phyloP scores from a whole-genome alignment of 345 rosid genomes.

The Eucalyptus urophylla region DNA sequence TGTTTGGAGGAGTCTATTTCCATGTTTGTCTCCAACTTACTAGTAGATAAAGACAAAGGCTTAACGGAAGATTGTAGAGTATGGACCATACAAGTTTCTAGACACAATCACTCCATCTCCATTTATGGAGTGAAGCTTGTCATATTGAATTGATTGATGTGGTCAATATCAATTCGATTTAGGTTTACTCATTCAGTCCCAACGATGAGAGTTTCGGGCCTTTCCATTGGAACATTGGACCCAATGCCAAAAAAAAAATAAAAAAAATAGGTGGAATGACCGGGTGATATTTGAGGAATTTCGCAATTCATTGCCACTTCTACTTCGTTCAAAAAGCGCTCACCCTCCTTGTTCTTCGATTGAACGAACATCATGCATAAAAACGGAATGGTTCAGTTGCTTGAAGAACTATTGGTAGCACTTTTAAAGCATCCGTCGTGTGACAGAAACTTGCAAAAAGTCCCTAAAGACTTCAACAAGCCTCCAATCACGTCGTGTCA shows the following conservation, averaged over 20 bases:
- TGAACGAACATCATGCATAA: neutral
- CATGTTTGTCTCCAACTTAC: neutral
- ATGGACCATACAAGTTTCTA: neutral
- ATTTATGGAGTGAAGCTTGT: neutral
- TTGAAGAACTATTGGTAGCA: neutral
- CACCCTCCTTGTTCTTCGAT: neutral
- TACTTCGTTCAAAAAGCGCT: neutral
- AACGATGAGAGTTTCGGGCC: neutral
- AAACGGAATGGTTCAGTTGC: neutral
- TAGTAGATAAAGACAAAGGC: neutral
- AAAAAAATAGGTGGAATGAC: neutral
- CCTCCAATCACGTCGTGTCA: neutral
- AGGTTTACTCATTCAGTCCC: neutral
- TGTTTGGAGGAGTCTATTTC: neutral
- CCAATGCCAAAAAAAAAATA: neutral
- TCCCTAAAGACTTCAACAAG: neutral
- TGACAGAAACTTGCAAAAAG: neutral
- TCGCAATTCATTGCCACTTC: neutral
- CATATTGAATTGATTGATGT: neutral
- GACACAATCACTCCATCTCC: neutral
- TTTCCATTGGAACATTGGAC: neutral
- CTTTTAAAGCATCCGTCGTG: neutral
- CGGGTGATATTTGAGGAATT: neutral
- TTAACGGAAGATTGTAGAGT: neutral
- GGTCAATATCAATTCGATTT: neutral